These are phyloP conservation scores for Pseudocercospora fuligena DNA, from an alignment of 2,329 filamentous ascomycete genomes.

Conservation along the genomic window DNA sequence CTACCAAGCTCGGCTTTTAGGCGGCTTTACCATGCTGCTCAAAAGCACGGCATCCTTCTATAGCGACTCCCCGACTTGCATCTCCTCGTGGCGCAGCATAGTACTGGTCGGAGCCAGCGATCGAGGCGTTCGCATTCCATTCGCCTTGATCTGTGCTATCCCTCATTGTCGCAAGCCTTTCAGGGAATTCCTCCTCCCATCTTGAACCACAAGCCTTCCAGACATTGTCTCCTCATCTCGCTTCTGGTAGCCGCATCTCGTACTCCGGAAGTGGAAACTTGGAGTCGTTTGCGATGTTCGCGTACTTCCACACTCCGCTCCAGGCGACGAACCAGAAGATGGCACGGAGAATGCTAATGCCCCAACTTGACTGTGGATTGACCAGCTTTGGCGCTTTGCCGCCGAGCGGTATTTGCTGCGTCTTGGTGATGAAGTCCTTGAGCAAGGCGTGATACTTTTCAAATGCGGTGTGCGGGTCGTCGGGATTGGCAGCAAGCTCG, in stretches of 20 bases:
- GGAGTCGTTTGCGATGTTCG: conserved; percentile 3
- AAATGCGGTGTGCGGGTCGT: conserved; percentile 29
- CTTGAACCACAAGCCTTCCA: not conserved
- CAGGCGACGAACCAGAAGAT: conserved; percentile 28
- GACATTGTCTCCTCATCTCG: not conserved
- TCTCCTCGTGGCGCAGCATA: not conserved
- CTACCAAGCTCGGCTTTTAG: not conserved
- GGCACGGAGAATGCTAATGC: conserved; percentile 32
- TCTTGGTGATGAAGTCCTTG: conserved; percentile 30
- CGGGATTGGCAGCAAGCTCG: conserved; percentile 22
- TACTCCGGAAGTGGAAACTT: conserved; percentile 7
- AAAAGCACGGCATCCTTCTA: not conserved
- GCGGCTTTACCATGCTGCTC: not conserved
- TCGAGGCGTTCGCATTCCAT: not conserved
- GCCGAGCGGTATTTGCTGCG: conserved; percentile 38
- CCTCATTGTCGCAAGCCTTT: not conserved
- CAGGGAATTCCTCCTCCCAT: not conserved
- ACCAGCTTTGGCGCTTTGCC: conserved; percentile 30
- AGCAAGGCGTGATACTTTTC: conserved; percentile 29
- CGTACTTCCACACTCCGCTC: conserved; percentile 20
- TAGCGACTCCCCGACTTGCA: not conserved
- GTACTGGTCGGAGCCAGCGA: not conserved
- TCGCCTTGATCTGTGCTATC: not conserved
- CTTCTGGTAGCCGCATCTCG: not conserved
- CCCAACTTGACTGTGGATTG: conserved; percentile 32